Percentiles rank a stretch among this genome's conserved stretches.
Conservation (phyloP, 2,329 filamentous ascomycete species). For the Fonsecaea erecta region DNA sequence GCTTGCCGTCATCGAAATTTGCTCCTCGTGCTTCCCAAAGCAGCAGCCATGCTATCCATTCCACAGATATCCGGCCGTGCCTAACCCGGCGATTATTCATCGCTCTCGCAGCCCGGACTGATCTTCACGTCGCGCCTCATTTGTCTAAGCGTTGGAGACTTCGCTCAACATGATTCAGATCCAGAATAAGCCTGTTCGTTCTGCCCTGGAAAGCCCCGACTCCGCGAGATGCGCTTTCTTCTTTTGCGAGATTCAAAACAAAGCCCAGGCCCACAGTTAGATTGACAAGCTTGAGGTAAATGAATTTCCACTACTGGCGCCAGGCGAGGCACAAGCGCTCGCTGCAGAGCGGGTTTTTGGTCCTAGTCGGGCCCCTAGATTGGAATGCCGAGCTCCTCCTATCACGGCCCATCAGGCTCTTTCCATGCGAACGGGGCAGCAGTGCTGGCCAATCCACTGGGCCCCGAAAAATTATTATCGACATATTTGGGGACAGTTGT, state of each 20-base stretch:
- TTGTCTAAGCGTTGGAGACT: slow-evolving; percentile 22
- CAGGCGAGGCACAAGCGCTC: slow-evolving; percentile 33
- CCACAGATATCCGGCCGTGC: slow-evolving; percentile 17
- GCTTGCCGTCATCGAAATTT: slow-evolving; percentile 26
- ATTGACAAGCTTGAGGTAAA: slow-evolving; percentile 31
- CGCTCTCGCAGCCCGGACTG: slow-evolving; percentile 9
- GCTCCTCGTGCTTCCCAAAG: slow-evolving; percentile 3
- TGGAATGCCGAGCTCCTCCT: slow-evolving; percentile 12
- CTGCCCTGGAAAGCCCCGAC: slow-evolving; percentile 18
- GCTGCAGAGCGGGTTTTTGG: slow-evolving; percentile 15
- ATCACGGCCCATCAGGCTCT: slow-evolving; percentile 18
- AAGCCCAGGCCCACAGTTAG: slow-evolving; percentile 31
- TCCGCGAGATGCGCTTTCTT: slow-evolving; percentile 18
- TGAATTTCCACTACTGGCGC: slow-evolving; percentile 35
- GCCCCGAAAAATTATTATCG: slow-evolving; percentile 25
- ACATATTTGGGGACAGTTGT: slow-evolving; percentile 16
- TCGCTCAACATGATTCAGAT: slow-evolving; percentile 12
- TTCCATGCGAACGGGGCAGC: slow-evolving; percentile 5
- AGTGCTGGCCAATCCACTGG: slow-evolving; percentile 27
- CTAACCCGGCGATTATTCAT: slow-evolving; percentile 29
- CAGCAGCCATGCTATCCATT: slow-evolving; percentile 7
- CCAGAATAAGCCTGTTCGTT: slow-evolving; percentile 22
- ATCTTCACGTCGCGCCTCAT: slow-evolving; percentile 21
- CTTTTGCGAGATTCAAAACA: slow-evolving; percentile 35
- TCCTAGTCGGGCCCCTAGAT: slow-evolving; percentile 7